phyloP scores from a whole-genome alignment of 192 early-diverging fungal genomes.

The Entomortierella parvispora region DNA sequence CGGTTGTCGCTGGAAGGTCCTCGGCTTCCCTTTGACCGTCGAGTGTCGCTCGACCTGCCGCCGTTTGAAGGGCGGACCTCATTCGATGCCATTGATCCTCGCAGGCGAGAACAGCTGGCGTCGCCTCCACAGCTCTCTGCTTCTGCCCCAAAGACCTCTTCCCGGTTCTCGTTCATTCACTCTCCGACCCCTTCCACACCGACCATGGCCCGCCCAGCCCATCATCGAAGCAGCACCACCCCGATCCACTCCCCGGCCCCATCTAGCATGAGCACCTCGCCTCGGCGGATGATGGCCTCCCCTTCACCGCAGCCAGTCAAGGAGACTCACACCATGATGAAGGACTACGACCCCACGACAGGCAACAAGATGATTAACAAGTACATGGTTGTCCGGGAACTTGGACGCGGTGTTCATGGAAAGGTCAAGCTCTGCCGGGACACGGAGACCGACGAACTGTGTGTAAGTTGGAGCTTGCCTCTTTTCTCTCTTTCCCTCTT shows the following conservation, averaged over 20 bases:
- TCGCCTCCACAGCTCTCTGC: constrained; percentile 24
- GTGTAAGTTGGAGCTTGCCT: constrained; percentile 61
- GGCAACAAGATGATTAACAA: constrained; percentile 98
- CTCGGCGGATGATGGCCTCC: constrained; percentile 22
- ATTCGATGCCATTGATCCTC: constrained; percentile 24
- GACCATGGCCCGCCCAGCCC: constrained; percentile 34
- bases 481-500: neutral
- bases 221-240: constrained; percentile 34
- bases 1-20: constrained; percentile 14
- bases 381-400: constrained; percentile 89
- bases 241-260: constrained; percentile 28
- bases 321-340: constrained; percentile 86
- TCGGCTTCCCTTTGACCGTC: neutral
- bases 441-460: constrained; percentile 76
- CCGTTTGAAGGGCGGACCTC: constrained; percentile 28
- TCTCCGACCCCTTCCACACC: constrained; percentile 41
- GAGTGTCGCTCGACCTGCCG: constrained; percentile 11
- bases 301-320: constrained; percentile 66
- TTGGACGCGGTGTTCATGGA: constrained; percentile 94
- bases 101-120: constrained; percentile 26
- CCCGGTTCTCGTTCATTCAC: constrained; percentile 44
- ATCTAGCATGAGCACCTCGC: constrained; percentile 29
- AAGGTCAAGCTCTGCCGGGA: constrained; percentile 94
- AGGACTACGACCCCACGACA: constrained; percentile 83
- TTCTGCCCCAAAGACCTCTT: constrained; percentile 37